Evolutionary conservation across 2,329 filamentous ascomycete genomes (phyloP), one percentile per base, ranked within the genome.

Genomic region (Pseudogymnoascus destructans): DNA sequence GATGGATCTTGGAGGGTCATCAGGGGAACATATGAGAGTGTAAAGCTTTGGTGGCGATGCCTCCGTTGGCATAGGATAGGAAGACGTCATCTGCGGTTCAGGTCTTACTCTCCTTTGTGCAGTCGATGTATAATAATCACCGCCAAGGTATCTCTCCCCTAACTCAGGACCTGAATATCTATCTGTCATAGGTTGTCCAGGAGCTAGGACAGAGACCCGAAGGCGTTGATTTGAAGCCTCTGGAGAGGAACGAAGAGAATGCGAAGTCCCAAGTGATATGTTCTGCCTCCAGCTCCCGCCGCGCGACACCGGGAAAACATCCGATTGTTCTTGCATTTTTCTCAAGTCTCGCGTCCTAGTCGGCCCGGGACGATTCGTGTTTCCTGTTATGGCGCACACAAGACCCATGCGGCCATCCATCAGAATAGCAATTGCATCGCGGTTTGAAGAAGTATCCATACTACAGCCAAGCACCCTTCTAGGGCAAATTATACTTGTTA

Each of bases 1-100:
- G 8, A 86, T 77, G 36, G 80, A 84, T n/a, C 79, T 76, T 10
- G 84, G 83, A 13, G 79, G 79, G 61, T 85, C 81, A 57, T 85
- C 78, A 35, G 77, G 70, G 1, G 77, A 80, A 65, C 82, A 84
- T 38, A 86, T 75, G 78, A 64, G 71, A 73, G 68, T 63, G 59
- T 75, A 64, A 57, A 74, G 59, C 7, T 65, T 69, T 19, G 66
- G 64, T 8, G 68, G 64, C 5, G 66, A 63, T 33, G 66, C 69
- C 61, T 72, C 71, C 6, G 70, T 60, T 9, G 65, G 65, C 58
- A 71, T 66, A 15, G 36, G 30, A 27, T 56, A 56, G 6, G 32
- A 23, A n/a, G 30, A 35, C 5, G 30, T 10, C 54, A 5, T 25
- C 10, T 13, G n/a, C 5, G 15, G 27, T 32, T 35, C 17, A 52